phyloP scores from a whole-genome alignment of 1,284 basidiomycete genomes.

The Schizopora paradoxa region DNA sequence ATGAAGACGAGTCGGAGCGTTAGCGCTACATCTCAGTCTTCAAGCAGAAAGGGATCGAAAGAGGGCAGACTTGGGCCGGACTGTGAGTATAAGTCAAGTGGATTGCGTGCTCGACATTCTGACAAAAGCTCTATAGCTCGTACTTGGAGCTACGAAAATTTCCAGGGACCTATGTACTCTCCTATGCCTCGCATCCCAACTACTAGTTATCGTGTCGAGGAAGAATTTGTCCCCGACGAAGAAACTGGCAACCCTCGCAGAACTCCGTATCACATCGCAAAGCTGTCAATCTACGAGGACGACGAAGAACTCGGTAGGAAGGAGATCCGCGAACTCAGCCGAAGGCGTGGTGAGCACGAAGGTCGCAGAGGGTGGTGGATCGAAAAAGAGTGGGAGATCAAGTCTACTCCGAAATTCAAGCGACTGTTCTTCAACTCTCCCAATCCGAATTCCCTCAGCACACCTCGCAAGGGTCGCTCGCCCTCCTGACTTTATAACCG shows the following conservation, averaged over 20 bases:
- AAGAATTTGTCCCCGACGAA: constrained; percentile 14
- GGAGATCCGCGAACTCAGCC: neutral
- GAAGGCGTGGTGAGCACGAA: constrained; percentile 9
- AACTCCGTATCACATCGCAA: neutral
- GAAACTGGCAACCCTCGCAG: too few species aligned
- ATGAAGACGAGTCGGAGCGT: constrained; percentile 3
- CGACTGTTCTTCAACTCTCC: constrained; percentile 1
- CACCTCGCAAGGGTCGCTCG: neutral
- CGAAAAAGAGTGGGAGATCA: constrained; percentile 17
- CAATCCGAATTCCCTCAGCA: neutral
- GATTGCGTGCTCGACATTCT: too few species aligned
- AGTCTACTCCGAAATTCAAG: constrained; percentile 13
- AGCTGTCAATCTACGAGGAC: neutral
- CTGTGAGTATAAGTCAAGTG: too few species aligned
- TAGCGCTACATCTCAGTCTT: neutral
- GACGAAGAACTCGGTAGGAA: neutral
- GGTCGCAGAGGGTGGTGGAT: constrained; percentile 13
- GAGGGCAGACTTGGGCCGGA: too few species aligned
- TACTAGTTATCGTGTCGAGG: constrained; percentile 5
- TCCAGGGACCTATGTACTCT: constrained; percentile 9
- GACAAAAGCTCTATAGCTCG: neutral
- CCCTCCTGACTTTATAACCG: constrained; percentile 1
- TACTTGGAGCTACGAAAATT: constrained; percentile 5
- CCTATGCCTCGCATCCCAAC: constrained; percentile 12
- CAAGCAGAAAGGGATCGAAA: too few species aligned